phyloP scores from a whole-genome alignment of 2,329 filamentous ascomycete genomes.

The Aspergillus sp. region DNA sequence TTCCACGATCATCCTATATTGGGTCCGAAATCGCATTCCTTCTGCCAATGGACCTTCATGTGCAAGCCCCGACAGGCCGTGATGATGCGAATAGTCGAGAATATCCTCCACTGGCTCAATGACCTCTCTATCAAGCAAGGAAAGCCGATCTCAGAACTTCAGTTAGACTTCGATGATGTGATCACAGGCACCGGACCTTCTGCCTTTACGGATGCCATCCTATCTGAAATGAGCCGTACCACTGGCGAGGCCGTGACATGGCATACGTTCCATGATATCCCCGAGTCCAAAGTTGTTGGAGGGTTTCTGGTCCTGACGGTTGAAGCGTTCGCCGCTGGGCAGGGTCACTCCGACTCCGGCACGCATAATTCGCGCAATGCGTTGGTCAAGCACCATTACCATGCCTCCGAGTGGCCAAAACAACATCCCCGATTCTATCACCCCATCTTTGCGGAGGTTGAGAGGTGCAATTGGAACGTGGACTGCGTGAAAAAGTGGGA shows the following conservation, averaged over 20 bases:
- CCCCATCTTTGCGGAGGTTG: constrained; percentile 13
- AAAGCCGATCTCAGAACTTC: constrained; percentile 59
- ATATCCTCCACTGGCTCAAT: constrained; percentile 66
- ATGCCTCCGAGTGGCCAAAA: constrained; percentile 66
- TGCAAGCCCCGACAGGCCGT: constrained; percentile 66
- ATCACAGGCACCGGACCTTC: constrained; percentile 72
- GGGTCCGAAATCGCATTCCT: constrained; percentile 66
- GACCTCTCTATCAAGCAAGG: constrained; percentile 59
- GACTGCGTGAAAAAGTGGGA: constrained; percentile 14
- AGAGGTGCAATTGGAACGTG: constrained; percentile 15
- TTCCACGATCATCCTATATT: constrained; percentile 64
- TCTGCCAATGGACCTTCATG: constrained; percentile 76
- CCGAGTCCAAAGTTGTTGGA: constrained; percentile 64
- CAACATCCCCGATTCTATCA: constrained; percentile 13
- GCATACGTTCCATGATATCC: constrained; percentile 65
- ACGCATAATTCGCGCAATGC: constrained; percentile 67
- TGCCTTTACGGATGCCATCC: constrained; percentile 65
- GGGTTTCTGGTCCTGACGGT: constrained; percentile 67
- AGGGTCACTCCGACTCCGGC: constrained; percentile 71
- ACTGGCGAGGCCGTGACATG: constrained; percentile 54
- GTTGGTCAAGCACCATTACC: constrained; percentile 72
- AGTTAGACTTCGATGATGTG: constrained; percentile 70
- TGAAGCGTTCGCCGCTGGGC: constrained; percentile 70
- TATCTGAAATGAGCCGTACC: constrained; percentile 61
- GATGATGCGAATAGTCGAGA: constrained; percentile 67